These are phyloP conservation scores for Anthostomella pinea DNA, from an alignment of 2,329 filamentous ascomycete genomes.

Conservation along the genomic window DNA sequence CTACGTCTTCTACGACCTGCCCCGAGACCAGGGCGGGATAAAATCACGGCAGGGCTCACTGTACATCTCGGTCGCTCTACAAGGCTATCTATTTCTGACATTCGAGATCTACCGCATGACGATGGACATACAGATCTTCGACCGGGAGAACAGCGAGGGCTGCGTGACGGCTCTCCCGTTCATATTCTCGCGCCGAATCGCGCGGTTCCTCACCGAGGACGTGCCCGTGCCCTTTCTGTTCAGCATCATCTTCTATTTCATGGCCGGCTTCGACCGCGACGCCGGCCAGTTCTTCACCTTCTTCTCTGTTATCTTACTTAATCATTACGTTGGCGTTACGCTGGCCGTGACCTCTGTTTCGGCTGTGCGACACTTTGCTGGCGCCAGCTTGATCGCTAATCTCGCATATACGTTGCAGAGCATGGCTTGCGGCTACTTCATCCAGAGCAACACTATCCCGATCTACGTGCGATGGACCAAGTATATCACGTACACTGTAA, in stretches of 20 bases:
- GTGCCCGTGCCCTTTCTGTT: slow-evolving; percentile 70
- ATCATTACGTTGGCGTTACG: slow-evolving; percentile 71
- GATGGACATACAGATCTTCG: slow-evolving; percentile 71
- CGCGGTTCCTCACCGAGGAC: slow-evolving; percentile 68
- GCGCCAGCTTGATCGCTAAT: slow-evolving; percentile 70
- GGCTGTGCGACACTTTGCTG: slow-evolving; percentile 63
- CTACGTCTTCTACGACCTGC: slow-evolving; percentile 68
- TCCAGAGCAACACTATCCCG: slow-evolving; percentile 69
- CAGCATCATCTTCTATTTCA: slow-evolving; percentile 72
- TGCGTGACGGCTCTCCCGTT: slow-evolving; percentile 69
- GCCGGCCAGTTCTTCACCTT: slow-evolving; percentile 68
- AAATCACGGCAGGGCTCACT: slow-evolving; percentile 70
- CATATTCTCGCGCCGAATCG: slow-evolving; percentile 65
- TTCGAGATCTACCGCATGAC: slow-evolving; percentile 76
- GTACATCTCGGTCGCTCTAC: slow-evolving; percentile 68
- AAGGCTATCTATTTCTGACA: slow-evolving; percentile 73
- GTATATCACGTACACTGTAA: slow-evolving; percentile 59
- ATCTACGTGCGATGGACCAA: slow-evolving; percentile 79
- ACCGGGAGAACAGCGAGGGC: slow-evolving; percentile 71
- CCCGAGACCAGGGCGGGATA: slow-evolving; percentile 66
- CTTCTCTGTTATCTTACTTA: slow-evolving; percentile 64
- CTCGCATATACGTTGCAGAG: slow-evolving; percentile 70
- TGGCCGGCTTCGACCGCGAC: slow-evolving; percentile 68
- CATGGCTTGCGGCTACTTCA: slow-evolving; percentile 74
- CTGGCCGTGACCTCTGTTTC: slow-evolving; percentile 68